Conservation (phyloP, 148 eudicot genomes). For the Chenopodium album region DNA sequence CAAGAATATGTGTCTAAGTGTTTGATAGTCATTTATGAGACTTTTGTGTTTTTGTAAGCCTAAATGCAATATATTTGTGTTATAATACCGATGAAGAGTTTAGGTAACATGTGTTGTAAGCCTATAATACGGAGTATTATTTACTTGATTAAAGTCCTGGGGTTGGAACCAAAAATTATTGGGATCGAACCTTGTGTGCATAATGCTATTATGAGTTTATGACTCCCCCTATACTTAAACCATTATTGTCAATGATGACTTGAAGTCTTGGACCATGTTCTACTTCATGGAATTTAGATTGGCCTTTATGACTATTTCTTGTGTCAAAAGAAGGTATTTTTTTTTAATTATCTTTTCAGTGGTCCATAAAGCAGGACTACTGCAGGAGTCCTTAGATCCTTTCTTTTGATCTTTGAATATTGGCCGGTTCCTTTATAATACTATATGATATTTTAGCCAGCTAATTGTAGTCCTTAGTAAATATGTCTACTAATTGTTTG, state of each 20-base stretch:
- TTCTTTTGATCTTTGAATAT: conserved; percentile 1
- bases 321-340: background rate
- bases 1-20: too few species aligned
- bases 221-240: background rate
- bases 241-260: conserved; percentile 11
- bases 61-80: too few species aligned
- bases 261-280: conserved; percentile 6
- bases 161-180: too few species aligned
- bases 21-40: too few species aligned
- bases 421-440: background rate
- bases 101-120: too few species aligned
- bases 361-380: background rate
- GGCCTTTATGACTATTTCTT: conserved; percentile 19
- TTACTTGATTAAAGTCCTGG: too few species aligned
- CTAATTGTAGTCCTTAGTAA: background rate
- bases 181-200: too few species aligned
- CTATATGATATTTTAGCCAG: background rate
- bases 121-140: too few species aligned
- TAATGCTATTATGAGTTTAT: too few species aligned
- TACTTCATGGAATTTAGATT: background rate
- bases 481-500: background rate
- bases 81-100: too few species aligned
- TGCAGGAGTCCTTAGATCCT: background rate
- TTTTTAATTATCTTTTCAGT: conserved; percentile 14
- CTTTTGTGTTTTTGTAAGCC: too few species aligned